Percentiles rank a stretch among this genome's conserved stretches.
phyloP scores from a whole-genome alignment of 208 protist species.

The Leishmania major region DNA sequence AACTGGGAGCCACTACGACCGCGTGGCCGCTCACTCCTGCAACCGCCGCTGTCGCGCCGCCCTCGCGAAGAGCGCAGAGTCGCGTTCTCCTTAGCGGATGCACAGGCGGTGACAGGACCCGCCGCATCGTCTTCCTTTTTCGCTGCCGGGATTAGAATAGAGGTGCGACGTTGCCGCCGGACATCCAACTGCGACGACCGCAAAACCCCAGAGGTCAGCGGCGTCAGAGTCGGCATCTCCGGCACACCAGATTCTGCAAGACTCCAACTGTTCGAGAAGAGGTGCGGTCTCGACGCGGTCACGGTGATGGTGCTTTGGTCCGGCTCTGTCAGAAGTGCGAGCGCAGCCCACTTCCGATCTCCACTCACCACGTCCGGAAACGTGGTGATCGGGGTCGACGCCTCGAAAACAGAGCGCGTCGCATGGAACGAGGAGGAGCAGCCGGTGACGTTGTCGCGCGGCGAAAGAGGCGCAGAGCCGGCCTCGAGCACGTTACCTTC shows the following conservation, averaged over 20 bases:
- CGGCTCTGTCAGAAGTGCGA: not conserved
- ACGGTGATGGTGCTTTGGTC: not conserved
- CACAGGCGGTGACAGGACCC: not conserved
- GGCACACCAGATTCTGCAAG: constrained; percentile 3
- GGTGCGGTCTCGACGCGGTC: too few species aligned
- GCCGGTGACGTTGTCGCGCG: not conserved
- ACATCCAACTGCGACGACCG: not conserved
- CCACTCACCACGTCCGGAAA: not conserved
- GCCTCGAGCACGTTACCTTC: constrained; percentile 1
- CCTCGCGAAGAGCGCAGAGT: not conserved
- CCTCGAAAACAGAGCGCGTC: not conserved
- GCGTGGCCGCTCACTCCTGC: not conserved
- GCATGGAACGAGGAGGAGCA: not conserved
- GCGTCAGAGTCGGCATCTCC: not conserved
- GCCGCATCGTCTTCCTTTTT: not conserved
- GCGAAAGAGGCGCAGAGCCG: not conserved
- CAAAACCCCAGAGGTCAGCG: not conserved
- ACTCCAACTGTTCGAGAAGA: constrained; percentile 9
- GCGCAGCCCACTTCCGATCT: not conserved
- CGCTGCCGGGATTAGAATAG: not conserved
- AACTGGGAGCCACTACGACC: not conserved
- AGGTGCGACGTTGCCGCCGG: constrained; percentile 1
- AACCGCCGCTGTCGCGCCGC: not conserved
- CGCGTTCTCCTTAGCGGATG: not conserved
- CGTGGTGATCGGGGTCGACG: not conserved